phyloP scores from a whole-genome alignment of 2,329 filamentous ascomycete species.

The Sclerotiophoma versabilis region DNA sequence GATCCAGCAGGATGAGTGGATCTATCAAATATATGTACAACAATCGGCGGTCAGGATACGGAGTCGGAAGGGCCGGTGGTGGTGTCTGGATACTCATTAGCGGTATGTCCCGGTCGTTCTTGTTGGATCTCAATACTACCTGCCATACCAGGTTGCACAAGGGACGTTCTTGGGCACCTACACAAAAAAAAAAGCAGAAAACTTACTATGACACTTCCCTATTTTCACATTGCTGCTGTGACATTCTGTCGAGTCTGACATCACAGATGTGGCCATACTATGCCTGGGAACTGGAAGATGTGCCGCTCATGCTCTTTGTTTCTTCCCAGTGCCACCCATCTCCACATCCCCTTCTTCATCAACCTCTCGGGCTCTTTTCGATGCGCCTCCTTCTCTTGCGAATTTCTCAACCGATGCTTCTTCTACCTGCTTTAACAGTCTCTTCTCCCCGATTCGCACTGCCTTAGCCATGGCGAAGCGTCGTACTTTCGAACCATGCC shows the following conservation, averaged over 20 bases:
- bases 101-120: conserved; percentile 5
- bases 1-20: conserved; percentile 19
- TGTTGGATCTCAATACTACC: conserved; percentile 25
- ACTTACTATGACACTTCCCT: not conserved
- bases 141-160: conserved; percentile 3
- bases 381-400: conserved; percentile 40
- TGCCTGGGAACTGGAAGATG: not conserved
- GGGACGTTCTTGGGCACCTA: not conserved
- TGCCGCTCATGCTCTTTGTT: conserved; percentile 27
- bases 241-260: not conserved
- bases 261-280: not conserved
- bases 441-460: conserved; percentile 76
- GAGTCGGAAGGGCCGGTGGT: not conserved
- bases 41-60: conserved; percentile 8
- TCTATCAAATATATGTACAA: conserved; percentile 37
- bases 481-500: conserved; percentile 26
- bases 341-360: conserved; percentile 39
- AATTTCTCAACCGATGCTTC: conserved; percentile 31
- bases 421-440: conserved; percentile 65
- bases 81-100: conserved; percentile 28
- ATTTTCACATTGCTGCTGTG: not conserved
- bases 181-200: conserved; percentile 5
- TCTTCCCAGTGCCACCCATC: conserved; percentile 37
- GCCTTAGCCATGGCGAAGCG: conserved; percentile 66
- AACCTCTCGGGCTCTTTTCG: conserved; percentile 35